These are phyloP conservation scores for Kuraishia ogatae DNA, from an alignment of 805 yeast species.

Conservation along the genomic window DNA sequence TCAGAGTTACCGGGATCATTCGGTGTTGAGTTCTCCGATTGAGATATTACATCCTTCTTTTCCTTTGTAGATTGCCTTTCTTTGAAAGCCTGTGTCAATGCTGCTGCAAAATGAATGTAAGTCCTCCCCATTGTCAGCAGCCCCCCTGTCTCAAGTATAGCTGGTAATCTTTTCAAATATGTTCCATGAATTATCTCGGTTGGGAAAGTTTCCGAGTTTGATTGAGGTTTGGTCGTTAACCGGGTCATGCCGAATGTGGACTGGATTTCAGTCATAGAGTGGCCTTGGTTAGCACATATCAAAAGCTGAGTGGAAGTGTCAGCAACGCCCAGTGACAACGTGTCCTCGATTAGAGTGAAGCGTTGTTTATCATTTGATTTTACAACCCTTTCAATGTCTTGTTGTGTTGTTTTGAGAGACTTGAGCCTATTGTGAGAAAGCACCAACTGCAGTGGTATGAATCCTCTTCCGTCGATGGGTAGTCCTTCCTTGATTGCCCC, in stretches of 20 bases:
- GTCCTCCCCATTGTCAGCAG: conserved; percentile 64
- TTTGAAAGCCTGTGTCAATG: conserved; percentile 26
- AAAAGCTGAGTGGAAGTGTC: conserved; percentile 14
- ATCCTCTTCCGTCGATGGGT: conserved; percentile 60
- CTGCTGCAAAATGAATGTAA: conserved; percentile 80
- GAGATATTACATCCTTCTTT: neutral
- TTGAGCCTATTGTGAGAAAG: conserved; percentile 51
- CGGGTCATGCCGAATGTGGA: neutral
- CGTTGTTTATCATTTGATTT: conserved; percentile 61
- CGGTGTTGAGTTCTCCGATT: neutral
- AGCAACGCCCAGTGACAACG: conserved; percentile 5
- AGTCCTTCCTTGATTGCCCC: conserved; percentile 67
- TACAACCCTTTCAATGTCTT: conserved; percentile 57
- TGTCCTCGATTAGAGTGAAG: conserved; percentile 35
- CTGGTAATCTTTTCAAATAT: conserved; percentile 31
- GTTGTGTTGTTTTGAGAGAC: conserved; percentile 41
- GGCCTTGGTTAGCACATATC: conserved; percentile 95
- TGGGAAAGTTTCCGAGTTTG: conserved; percentile 42
- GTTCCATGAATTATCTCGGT: conserved; percentile 75
- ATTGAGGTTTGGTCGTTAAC: conserved; percentile 17
- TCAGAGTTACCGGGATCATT: conserved; percentile 8
- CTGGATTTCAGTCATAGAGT: conserved; percentile 38
- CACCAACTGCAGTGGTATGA: conserved; percentile 42
- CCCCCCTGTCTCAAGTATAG: conserved; percentile 46
- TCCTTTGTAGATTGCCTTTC: neutral